These are phyloP conservation scores for Blastobotrys americana DNA, from an alignment of 805 yeast genomes.

Conservation along the genomic window DNA sequence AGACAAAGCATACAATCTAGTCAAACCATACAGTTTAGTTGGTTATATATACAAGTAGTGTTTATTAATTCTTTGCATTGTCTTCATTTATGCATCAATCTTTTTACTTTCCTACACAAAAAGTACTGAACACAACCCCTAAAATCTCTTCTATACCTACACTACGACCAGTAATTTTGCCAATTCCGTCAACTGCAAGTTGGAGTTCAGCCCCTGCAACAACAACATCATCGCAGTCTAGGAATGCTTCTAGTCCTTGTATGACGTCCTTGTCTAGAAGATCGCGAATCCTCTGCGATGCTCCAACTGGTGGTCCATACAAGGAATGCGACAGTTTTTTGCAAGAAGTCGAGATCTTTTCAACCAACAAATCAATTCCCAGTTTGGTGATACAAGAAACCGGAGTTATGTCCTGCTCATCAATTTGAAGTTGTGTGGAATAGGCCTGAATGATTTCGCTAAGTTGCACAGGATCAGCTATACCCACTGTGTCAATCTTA, in stretches of 20 bases:
- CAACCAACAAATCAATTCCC: slow-evolving; percentile 49
- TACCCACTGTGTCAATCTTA: slow-evolving; percentile 25
- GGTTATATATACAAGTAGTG: no score
- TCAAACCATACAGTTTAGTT: neutral
- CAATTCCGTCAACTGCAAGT: slow-evolving; percentile 76
- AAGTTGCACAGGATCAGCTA: neutral
- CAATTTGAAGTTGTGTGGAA: neutral
- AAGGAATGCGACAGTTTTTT: slow-evolving; percentile 40
- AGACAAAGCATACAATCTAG: neutral
- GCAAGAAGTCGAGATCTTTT: slow-evolving; percentile 40
- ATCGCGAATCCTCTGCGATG: slow-evolving; percentile 72
- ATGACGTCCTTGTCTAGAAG: slow-evolving; percentile 69
- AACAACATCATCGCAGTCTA: slow-evolving; percentile 53
- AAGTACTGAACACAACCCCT: slow-evolving; percentile 84
- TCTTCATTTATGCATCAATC: no score
- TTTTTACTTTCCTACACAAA: slow-evolving; percentile 81
- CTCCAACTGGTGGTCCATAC: slow-evolving; percentile 50
- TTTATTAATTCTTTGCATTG: no score
- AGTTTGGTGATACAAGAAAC: slow-evolving; percentile 54
- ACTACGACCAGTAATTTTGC: slow-evolving; percentile 83
- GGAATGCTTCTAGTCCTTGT: slow-evolving; percentile 63
- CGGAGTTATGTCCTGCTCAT: slow-evolving; percentile 16
- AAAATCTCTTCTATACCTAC: slow-evolving; percentile 85
- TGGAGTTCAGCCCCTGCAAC: slow-evolving; percentile 71
- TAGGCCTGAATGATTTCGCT: neutral